Conservation (phyloP, 1,139 yeast species). For the Hyphopichia buzzinii region DNA sequence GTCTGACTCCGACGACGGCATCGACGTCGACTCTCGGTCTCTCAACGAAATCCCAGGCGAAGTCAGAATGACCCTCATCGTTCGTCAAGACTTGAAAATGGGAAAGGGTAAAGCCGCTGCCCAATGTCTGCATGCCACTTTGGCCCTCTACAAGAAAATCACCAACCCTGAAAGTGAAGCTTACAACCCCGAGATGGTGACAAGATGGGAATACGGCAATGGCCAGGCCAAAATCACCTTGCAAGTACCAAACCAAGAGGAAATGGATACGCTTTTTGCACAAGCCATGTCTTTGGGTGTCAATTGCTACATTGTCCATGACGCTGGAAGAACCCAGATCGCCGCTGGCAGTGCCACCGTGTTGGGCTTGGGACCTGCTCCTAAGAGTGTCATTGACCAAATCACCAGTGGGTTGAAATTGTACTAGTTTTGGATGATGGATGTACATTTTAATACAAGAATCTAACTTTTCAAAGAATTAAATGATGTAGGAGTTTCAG, state of each 20-base stretch:
- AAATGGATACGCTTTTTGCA: conserved; percentile 74
- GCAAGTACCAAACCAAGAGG: conserved; percentile 72
- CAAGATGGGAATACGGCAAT: conserved; percentile 70
- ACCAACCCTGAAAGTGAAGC: conserved; percentile 51
- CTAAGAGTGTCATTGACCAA: conserved; percentile 75
- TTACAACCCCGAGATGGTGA: conserved; percentile 56
- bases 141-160: conserved; percentile 79
- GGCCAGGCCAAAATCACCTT: conserved; percentile 97
- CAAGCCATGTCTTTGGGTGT: conserved; percentile 78
- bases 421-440: too few species aligned
- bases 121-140: conserved; percentile 97
- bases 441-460: too few species aligned
- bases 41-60: conserved; percentile 71
- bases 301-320: conserved; percentile 79
- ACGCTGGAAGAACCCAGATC: conserved; percentile 96
- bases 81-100: conserved; percentile 88
- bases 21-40: conserved; percentile 52
- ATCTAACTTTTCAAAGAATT: too few species aligned
- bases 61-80: conserved; percentile 83
- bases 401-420: conserved; percentile 78
- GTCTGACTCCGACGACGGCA: conserved; percentile 46
- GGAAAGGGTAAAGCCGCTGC: conserved; percentile 96
- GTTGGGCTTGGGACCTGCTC: conserved; percentile 95
- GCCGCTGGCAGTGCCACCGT: conserved; percentile 96
- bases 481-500: too few species aligned